Evolutionary conservation across 345 rosid genomes (phyloP).

Genomic region (Geranium rotundifolium): DNA sequence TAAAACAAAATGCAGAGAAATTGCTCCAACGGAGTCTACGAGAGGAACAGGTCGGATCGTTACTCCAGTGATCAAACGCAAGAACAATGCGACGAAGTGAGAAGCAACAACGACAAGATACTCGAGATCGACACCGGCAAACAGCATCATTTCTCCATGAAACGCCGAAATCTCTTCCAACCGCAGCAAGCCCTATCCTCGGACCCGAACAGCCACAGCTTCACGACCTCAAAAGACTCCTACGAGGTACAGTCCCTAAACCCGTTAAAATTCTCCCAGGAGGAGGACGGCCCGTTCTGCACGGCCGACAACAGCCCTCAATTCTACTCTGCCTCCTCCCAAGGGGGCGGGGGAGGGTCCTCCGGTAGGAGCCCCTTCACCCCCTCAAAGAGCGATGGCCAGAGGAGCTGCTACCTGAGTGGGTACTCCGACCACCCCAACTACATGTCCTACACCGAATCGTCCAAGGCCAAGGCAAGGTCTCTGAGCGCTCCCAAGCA

Average conservation of each 20-base stretch:
- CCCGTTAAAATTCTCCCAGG: constrained; percentile 31
- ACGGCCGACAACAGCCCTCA: constrained; percentile 77
- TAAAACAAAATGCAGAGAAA: constrained; percentile 33
- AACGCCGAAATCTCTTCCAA: constrained; percentile 39
- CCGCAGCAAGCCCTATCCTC: constrained; percentile 19
- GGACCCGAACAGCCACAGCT: constrained; percentile 29
- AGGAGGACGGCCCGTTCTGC: constrained; percentile 37
- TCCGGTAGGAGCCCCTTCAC: constrained; percentile 53
- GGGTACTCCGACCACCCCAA: constrained; percentile 55
- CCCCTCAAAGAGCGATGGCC: constrained; percentile 52
- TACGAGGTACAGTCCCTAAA: constrained; percentile 40
- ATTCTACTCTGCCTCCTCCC: constrained; percentile 50
- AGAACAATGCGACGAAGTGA: constrained; percentile 24
- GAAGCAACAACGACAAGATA: constrained; percentile 4
- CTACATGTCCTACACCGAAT: constrained; percentile 85
- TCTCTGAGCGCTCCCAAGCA: constrained; percentile 79
- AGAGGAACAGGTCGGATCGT: constrained; percentile 24
- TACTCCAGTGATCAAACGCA: constrained; percentile 17
- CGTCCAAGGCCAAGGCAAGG: constrained; percentile 70
- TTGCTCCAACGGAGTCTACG: constrained; percentile 20
- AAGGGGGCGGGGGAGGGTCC: constrained; percentile 21
- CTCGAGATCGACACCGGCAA: constrained; percentile 36
- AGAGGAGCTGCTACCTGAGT: constrained; percentile 36
- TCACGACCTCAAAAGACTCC: constrained; percentile 41
- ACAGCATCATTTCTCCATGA: constrained; percentile 24